Conservation (phyloP, 345 rosid genomes). For the Hirschfeldia incana region DNA sequence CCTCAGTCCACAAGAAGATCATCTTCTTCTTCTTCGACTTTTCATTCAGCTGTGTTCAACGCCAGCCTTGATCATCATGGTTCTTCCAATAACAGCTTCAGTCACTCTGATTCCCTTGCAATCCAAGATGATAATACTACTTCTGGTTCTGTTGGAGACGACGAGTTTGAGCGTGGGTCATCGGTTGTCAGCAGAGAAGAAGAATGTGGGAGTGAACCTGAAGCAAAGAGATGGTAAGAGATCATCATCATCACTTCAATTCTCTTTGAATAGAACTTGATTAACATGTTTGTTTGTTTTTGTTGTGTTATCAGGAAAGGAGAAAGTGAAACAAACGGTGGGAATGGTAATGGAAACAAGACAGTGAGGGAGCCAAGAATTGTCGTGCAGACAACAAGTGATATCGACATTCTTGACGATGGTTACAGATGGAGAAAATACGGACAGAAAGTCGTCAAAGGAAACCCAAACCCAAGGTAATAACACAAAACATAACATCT, state of each 20-base stretch:
- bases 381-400: constrained; percentile 94
- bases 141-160: constrained; percentile 75
- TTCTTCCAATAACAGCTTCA: neutral
- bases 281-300: neutral
- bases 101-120: constrained; percentile 42
- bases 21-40: constrained; percentile 47
- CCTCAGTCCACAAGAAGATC: constrained; percentile 74
- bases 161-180: constrained; percentile 74
- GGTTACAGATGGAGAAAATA: constrained; percentile 99
- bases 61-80: constrained; percentile 28
- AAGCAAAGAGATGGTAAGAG: constrained; percentile 74
- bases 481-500: constrained; percentile 4
- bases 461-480: constrained; percentile 96
- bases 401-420: constrained; percentile 93
- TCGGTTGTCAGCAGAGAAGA: constrained; percentile 65
- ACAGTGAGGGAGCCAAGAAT: constrained; percentile 88
- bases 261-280: neutral
- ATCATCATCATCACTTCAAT: constrained; percentile 4
- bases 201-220: constrained; percentile 65
- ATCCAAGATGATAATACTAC: constrained; percentile 69
- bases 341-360: constrained; percentile 61
- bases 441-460: constrained; percentile 96
- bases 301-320: constrained; percentile 59
- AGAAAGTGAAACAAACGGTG: constrained; percentile 64
- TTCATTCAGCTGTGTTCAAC: constrained; percentile 41